Conservation (phyloP, 345 rosid species). For the Geranium rotundifolium region DNA sequence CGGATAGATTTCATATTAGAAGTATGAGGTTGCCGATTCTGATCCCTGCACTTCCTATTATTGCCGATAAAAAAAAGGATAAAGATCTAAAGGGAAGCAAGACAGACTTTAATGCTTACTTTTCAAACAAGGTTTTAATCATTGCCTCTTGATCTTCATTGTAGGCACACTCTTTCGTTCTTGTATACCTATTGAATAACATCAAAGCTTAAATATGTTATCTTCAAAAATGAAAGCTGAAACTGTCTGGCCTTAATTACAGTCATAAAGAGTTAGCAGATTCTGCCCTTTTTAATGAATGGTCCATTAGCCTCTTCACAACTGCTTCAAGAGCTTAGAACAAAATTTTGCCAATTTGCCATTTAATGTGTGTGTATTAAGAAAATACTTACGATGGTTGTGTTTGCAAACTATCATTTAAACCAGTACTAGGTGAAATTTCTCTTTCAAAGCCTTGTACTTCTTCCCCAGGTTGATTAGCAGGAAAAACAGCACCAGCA, state of each 20-base stretch:
- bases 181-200: slow-evolving; percentile 40
- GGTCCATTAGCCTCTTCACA: slow-evolving; percentile 4
- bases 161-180: slow-evolving; percentile 55
- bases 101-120: slow-evolving; percentile 40
- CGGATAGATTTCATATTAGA: no score
- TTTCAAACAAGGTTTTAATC: slow-evolving; percentile 56
- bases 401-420: slow-evolving; percentile 19
- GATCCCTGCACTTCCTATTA: not conserved
- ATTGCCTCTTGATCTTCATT: slow-evolving; percentile 69
- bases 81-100: not conserved
- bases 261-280: not conserved
- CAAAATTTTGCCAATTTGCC: not conserved
- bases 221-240: slow-evolving; percentile 7
- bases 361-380: not conserved
- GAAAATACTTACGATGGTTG: slow-evolving; percentile 45
- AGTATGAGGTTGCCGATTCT: not conserved
- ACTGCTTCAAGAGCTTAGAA: slow-evolving; percentile 4
- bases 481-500: slow-evolving; percentile 14
- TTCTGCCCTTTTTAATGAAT: not conserved
- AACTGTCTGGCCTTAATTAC: not conserved
- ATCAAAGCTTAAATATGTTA: slow-evolving; percentile 7
- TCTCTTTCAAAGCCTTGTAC: slow-evolving; percentile 13
- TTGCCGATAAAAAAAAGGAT: not conserved
- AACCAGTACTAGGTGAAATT: slow-evolving; percentile 20
- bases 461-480: slow-evolving; percentile 22